Conservation (phyloP, 805 yeast species). For the Isabelozyma heimii region DNA sequence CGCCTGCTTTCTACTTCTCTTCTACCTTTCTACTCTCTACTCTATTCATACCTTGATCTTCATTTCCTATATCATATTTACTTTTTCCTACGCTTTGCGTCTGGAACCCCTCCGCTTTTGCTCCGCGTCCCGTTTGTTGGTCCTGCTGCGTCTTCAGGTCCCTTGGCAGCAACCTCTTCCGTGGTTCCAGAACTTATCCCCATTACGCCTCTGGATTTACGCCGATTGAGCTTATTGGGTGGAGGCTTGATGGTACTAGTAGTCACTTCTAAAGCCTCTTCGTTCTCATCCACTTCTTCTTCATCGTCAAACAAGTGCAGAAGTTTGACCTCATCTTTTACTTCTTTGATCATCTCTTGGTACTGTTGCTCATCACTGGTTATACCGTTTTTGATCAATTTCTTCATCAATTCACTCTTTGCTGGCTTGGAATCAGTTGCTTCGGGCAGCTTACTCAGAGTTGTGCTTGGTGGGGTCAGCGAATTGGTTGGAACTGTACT, state of each 20-base stretch:
- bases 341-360: constrained; percentile 28
- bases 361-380: constrained; percentile 28
- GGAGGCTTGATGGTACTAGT: background rate
- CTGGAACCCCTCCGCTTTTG: background rate
- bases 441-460: constrained; percentile 1
- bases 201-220: constrained; percentile 23
- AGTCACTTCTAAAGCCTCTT: constrained; percentile 6
- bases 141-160: background rate
- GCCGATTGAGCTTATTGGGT: constrained; percentile 14
- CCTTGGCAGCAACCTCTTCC: background rate
- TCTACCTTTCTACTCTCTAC: background rate
- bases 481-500: constrained; percentile 1
- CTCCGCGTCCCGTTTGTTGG: background rate
- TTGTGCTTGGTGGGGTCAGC: background rate
- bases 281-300: constrained; percentile 25
- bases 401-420: constrained; percentile 33
- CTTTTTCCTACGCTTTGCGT: background rate
- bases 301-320: constrained; percentile 42
- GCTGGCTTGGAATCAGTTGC: background rate
- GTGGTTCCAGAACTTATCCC: background rate
- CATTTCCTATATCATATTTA: background rate
- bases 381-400: constrained; percentile 31
- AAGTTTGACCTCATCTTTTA: constrained; percentile 26
- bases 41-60: too few relatives aligned
- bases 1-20: background rate